Evolutionary conservation across 2,329 filamentous ascomycete species (phyloP).

Genomic region (Fusarium goolgardi): DNA sequence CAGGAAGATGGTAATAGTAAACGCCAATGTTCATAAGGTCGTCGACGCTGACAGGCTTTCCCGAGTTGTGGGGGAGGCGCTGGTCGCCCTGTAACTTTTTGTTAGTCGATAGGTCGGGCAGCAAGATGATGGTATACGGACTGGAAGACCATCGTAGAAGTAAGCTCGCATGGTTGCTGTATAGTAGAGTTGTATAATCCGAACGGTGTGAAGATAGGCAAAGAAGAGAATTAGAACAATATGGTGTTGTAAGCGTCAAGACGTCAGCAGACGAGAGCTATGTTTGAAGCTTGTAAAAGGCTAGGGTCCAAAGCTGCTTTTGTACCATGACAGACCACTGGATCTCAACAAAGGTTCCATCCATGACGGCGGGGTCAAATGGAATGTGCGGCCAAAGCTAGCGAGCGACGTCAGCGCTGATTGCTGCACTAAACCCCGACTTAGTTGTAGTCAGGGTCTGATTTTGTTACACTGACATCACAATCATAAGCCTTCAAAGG

Average conservation of each 20-base stretch:
- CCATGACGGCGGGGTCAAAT: slow-evolving; percentile 41
- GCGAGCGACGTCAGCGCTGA: slow-evolving; percentile 45
- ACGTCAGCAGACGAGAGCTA: slow-evolving; percentile 16
- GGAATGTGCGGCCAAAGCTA: slow-evolving; percentile 33
- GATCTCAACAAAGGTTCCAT: slow-evolving; percentile 27
- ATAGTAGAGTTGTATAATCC: background rate
- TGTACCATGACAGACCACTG: slow-evolving; percentile 16
- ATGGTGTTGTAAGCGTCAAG: slow-evolving; percentile 3
- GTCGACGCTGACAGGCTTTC: slow-evolving; percentile 71
- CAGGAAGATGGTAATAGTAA: slow-evolving; percentile 76
- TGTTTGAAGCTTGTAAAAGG: slow-evolving; percentile 27
- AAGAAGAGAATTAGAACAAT: background rate
- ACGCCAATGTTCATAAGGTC: slow-evolving; percentile 83
- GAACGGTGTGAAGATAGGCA: background rate
- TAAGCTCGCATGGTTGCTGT: slow-evolving; percentile 65
- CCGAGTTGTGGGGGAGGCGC: slow-evolving; percentile 88
- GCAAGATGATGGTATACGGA: slow-evolving; percentile 50
- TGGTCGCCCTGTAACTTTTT: slow-evolving; percentile 80
- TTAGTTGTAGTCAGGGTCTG: slow-evolving; percentile 13
- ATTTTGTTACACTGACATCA: slow-evolving; percentile 35
- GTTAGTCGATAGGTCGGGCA: slow-evolving; percentile 14
- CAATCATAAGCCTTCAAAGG: slow-evolving; percentile 20
- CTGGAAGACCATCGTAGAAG: slow-evolving; percentile 66
- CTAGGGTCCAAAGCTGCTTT: slow-evolving; percentile 27
- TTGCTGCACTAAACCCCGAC: slow-evolving; percentile 32